A percentile compares a stretch with the other conserved stretches of the same genome.
Conservation (phyloP, 2,329 filamentous ascomycete genomes). For the Diaporthe sp. region DNA sequence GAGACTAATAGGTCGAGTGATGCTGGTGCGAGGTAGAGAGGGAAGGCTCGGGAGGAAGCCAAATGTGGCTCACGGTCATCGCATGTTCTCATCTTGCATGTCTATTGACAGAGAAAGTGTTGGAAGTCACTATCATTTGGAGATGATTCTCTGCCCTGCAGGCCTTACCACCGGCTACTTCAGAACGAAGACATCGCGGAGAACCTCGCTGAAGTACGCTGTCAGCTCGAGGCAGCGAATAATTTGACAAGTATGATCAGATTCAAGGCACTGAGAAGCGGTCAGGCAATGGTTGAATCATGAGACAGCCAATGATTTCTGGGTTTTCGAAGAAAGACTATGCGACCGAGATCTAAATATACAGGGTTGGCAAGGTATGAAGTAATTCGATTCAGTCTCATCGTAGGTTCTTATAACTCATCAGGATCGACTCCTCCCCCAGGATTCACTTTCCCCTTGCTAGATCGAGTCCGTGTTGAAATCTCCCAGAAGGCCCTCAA, state of each 20-base stretch:
- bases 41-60: not conserved
- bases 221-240: not conserved
- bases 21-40: not conserved
- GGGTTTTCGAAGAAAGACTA: not conserved
- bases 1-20: not conserved
- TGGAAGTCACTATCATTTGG: not conserved
- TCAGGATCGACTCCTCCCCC: not conserved
- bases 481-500: constrained; percentile 40
- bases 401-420: constrained; percentile 21
- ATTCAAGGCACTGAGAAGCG: not conserved
- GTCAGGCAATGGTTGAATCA: too few species aligned
- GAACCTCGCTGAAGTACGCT: too few species aligned
- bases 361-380: too few species aligned
- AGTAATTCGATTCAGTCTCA: not conserved
- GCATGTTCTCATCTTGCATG: not conserved
- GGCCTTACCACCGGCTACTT: not conserved
- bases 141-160: not conserved
- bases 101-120: not conserved
- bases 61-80: not conserved
- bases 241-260: not conserved
- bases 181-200: not conserved
- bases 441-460: not conserved
- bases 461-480: constrained; percentile 24
- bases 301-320: not conserved
- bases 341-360: not conserved